phyloP scores from a whole-genome alignment of 2,329 filamentous ascomycete species.

The Arthrobotrys iridis region DNA sequence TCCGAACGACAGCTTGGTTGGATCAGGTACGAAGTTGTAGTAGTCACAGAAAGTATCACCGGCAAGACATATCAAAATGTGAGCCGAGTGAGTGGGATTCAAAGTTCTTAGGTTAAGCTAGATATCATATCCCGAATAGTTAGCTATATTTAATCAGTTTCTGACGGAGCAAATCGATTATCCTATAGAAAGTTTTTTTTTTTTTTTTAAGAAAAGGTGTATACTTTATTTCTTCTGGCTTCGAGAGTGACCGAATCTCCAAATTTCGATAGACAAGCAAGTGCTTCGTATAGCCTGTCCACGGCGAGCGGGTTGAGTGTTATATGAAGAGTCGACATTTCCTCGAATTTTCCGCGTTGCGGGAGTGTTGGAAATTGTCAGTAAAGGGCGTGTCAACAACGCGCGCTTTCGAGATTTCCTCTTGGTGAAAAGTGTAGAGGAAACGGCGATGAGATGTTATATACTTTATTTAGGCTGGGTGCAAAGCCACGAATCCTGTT shows the following conservation, averaged over 20 bases:
- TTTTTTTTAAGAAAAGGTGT: not conserved
- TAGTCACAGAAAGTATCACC: slow-evolving; percentile 47
- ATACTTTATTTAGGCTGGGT: not conserved
- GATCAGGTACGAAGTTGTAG: slow-evolving; percentile 47
- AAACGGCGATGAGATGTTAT: not conserved
- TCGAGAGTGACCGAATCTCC: slow-evolving; percentile 67
- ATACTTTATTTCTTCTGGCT: slow-evolving; percentile 65
- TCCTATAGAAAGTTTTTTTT: not conserved
- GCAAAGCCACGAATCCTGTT: not conserved
- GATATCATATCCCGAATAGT: not conserved
- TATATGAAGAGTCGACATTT: slow-evolving; percentile 62
- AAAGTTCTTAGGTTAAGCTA: slow-evolving; percentile 47
- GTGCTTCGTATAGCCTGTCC: slow-evolving; percentile 65
- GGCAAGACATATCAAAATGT: slow-evolving; percentile 40
- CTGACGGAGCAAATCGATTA: not conserved
- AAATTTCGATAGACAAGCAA: slow-evolving; percentile 66
- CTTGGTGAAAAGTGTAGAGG: not conserved
- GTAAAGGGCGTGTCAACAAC: slow-evolving; percentile 21
- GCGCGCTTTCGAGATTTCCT: slow-evolving; percentile 4
- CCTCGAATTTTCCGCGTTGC: slow-evolving; percentile 30
- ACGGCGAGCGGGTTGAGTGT: slow-evolving; percentile 66
- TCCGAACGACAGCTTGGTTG: slow-evolving; percentile 32
- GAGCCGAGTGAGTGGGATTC: slow-evolving; percentile 45
- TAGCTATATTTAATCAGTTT: not conserved
- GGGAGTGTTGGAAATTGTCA: slow-evolving; percentile 18